Percentiles rank a stretch among this genome's conserved stretches.
phyloP scores from a whole-genome alignment of 2,329 filamentous ascomycete genomes.

The Fusarium metavorans region DNA sequence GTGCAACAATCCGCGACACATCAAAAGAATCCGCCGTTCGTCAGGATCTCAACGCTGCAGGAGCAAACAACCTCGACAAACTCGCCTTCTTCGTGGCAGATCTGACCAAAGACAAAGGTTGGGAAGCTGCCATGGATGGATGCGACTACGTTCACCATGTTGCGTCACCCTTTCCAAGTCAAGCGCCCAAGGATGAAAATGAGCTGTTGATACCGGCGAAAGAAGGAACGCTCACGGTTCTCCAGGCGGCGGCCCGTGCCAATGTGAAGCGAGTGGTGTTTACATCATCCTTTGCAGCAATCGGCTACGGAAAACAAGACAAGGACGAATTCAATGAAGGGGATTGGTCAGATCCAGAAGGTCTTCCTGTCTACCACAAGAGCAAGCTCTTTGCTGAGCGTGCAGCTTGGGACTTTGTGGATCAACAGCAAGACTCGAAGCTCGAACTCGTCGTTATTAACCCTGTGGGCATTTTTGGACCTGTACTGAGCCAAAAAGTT shows the following conservation, averaged over 20 bases:
- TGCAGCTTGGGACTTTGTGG: conserved; percentile 4
- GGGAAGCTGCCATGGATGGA: not conserved
- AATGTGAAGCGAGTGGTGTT: not conserved
- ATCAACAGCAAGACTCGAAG: not conserved
- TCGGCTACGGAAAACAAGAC: not conserved
- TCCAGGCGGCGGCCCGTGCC: not conserved
- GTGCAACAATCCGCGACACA: not conserved
- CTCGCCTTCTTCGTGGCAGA: not conserved
- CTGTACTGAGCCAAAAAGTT: not conserved
- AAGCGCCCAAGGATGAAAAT: not conserved
- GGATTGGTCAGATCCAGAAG: conserved; percentile 4
- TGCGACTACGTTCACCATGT: not conserved
- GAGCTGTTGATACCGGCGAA: not conserved
- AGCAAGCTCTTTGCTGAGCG: conserved; percentile 14
- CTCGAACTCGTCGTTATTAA: not conserved
- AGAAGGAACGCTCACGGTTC: not conserved
- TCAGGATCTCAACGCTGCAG: not conserved
- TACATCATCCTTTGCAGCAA: not conserved
- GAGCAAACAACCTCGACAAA: not conserved
- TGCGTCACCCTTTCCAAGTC: not conserved
- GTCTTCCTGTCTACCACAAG: conserved; percentile 7
- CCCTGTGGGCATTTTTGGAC: not conserved
- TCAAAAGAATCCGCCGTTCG: not conserved
- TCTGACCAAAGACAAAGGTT: not conserved
- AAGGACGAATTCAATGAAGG: not conserved